Evolutionary conservation across 345 rosid genomes (phyloP).

Genomic region (Physaria fendleri): DNA sequence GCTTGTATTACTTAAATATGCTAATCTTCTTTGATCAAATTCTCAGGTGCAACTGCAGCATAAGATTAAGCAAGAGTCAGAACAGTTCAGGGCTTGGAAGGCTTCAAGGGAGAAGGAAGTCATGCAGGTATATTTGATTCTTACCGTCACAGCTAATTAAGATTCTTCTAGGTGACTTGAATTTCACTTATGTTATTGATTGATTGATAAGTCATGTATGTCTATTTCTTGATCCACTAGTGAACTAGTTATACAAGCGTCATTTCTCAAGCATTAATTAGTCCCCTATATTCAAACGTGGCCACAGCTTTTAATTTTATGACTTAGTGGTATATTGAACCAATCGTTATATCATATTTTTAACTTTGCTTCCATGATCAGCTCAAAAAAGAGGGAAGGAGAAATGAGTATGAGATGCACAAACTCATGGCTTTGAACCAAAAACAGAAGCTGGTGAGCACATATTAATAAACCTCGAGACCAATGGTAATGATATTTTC

Average conservation of each 20-base stretch:
- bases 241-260: not conserved
- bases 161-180: slow-evolving; percentile 2
- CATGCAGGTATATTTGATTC: slow-evolving; percentile 60
- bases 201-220: not conserved
- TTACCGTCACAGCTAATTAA: not conserved
- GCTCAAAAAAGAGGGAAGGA: slow-evolving; percentile 98
- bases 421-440: slow-evolving; percentile 91
- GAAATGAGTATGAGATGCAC: slow-evolving; percentile 97
- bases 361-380: slow-evolving; percentile 34
- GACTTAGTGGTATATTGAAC: not conserved
- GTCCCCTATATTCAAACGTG: not conserved
- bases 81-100: slow-evolving; percentile 86
- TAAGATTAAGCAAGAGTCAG: slow-evolving; percentile 92
- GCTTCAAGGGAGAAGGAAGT: slow-evolving; percentile 93
- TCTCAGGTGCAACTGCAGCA: slow-evolving; percentile 81
- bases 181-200: not conserved
- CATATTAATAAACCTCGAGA: slow-evolving; percentile 4
- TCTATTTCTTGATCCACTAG: not conserved
- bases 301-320: not conserved
- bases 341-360: not conserved
- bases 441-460: slow-evolving; percentile 86
- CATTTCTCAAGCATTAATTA: slow-evolving; percentile 3
- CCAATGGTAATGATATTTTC: slow-evolving; percentile 17
- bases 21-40: not conserved
- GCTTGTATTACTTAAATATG: not conserved